A percentile compares a stretch with the other conserved stretches of the same genome.
These are phyloP conservation scores for Kuraishia piskuri DNA, from an alignment of 805 yeast species.

Conservation along the genomic window DNA sequence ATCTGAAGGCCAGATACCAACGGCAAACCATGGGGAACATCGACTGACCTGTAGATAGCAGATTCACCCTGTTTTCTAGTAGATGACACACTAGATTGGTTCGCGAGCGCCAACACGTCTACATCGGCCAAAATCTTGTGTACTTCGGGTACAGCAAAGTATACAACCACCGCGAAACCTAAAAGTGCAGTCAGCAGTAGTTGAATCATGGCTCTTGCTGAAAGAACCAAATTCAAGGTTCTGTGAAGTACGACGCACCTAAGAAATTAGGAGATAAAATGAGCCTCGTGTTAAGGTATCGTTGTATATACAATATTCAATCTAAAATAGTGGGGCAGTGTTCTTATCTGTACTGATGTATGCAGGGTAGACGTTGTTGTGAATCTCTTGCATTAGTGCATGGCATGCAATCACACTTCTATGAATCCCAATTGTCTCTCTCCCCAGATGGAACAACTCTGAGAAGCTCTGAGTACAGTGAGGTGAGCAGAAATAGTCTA, in stretches of 20 bases:
- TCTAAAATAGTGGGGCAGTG: too few species aligned
- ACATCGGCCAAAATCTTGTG: slow-evolving; percentile 40
- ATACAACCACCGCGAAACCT: background rate
- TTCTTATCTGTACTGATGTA: too few species aligned
- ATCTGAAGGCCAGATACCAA: slow-evolving; percentile 63
- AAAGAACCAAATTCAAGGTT: background rate
- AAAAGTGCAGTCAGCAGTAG: background rate
- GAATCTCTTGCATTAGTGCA: too few species aligned
- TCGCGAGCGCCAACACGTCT: slow-evolving; percentile 43
- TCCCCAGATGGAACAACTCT: too few species aligned
- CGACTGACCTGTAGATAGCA: slow-evolving; percentile 67
- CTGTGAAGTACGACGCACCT: too few species aligned
- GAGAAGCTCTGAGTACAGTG: too few species aligned
- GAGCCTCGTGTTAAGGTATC: background rate
- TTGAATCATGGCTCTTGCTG: background rate
- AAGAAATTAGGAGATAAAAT: background rate
- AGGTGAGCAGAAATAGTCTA: too few species aligned
- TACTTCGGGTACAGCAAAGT: slow-evolving; percentile 9
- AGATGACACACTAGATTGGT: slow-evolving; percentile 59
- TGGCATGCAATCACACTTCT: too few species aligned
- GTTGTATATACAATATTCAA: too few species aligned
- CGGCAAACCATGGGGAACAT: slow-evolving; percentile 64
- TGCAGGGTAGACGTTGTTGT: too few species aligned
- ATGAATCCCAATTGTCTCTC: too few species aligned
- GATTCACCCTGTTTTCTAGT: slow-evolving; percentile 63